Conservation (phyloP, 139 green algal genomes). For the Chlorella sp. region DNA sequence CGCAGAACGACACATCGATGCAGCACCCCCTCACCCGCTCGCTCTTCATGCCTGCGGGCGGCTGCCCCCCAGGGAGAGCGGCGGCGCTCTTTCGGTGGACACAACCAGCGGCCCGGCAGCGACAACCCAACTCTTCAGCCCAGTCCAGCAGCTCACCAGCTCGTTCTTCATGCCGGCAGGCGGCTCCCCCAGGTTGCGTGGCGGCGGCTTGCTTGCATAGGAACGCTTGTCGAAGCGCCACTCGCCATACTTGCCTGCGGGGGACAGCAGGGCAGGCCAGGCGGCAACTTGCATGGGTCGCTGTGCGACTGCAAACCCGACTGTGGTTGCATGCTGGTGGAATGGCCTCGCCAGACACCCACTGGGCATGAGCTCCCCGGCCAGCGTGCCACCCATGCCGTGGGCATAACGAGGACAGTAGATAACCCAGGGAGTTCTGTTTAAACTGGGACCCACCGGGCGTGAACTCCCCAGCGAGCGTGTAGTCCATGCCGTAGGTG, state of each 20-base stretch:
- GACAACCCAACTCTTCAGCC: no score
- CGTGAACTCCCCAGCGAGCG: constrained; percentile 72
- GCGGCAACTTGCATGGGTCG: no score
- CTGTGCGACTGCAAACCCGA: neutral
- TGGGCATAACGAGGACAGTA: no score
- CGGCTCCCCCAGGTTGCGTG: constrained; percentile 66
- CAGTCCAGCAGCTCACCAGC: constrained; percentile 49
- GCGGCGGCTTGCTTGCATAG: constrained; percentile 67
- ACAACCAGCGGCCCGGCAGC: no score
- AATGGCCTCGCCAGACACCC: neutral
- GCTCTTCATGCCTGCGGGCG: no score
- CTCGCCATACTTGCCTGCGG: constrained; percentile 80
- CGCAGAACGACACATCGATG: no score
- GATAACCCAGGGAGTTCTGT: no score
- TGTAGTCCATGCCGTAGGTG: constrained; percentile 97
- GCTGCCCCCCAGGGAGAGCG: no score
- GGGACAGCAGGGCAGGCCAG: neutral
- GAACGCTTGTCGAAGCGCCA: constrained; percentile 98
- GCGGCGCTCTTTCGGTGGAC: no score
- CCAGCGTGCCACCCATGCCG: no score
- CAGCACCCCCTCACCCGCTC: no score
- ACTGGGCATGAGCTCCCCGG: neutral
- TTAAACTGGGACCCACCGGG: constrained; percentile 28
- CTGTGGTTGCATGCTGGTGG: neutral
- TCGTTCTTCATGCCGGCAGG: constrained; percentile 82